phyloP scores from a whole-genome alignment of 2,329 filamentous ascomycete species.

The Aspergillus sp. region DNA sequence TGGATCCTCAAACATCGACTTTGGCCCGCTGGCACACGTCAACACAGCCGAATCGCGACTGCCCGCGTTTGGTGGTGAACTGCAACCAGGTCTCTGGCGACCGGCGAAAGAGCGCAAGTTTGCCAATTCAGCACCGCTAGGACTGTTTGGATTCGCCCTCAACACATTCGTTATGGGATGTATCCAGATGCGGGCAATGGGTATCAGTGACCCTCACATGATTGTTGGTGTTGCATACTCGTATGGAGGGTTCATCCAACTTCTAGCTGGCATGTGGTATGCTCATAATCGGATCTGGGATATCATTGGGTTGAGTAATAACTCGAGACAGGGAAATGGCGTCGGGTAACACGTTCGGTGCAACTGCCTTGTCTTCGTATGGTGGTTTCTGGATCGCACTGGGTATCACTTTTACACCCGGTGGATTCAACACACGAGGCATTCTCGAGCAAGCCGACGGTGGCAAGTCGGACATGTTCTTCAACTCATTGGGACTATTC shows the following conservation, averaged over 20 bases:
- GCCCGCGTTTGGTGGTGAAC: constrained; percentile 61
- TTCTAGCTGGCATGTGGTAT: constrained; percentile 77
- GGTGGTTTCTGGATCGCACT: constrained; percentile 78
- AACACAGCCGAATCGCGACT: constrained; percentile 35
- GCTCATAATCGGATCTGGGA: constrained; percentile 5
- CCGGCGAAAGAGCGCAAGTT: constrained; percentile 60
- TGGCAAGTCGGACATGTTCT: constrained; percentile 36
- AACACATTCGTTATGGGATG: constrained; percentile 73
- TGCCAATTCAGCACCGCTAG: constrained; percentile 70
- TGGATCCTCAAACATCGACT: constrained; percentile 4
- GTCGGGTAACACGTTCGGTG: constrained; percentile 73
- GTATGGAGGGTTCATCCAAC: constrained; percentile 69
- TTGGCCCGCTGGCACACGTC: constrained; percentile 41
- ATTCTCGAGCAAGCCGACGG: constrained; percentile 33
- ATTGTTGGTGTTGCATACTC: constrained; percentile 63
- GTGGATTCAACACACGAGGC: constrained; percentile 55
- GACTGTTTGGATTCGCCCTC: constrained; percentile 68
- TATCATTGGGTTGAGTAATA: not conserved
- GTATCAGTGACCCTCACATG: constrained; percentile 56
- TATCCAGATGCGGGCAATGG: constrained; percentile 62
- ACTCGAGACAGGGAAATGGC: constrained; percentile 64
- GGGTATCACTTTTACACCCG: constrained; percentile 62
- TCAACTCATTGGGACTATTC: constrained; percentile 64
- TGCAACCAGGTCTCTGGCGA: constrained; percentile 62
- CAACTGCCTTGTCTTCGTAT: constrained; percentile 69